These are phyloP conservation scores for Dendrobium officinale DNA, from an alignment of 106 monocot species.

Conservation along the genomic window DNA sequence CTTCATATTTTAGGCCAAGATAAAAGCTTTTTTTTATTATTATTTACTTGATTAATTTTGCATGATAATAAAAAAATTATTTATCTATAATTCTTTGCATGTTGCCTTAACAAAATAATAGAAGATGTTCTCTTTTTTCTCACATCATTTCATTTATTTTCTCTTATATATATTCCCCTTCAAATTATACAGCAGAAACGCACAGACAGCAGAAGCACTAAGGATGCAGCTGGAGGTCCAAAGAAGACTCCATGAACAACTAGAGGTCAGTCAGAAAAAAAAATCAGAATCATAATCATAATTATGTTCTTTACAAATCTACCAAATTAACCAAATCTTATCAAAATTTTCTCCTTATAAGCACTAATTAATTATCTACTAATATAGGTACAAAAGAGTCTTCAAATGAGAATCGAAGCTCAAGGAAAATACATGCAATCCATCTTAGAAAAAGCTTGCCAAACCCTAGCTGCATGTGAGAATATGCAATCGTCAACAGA, in stretches of 20 bases:
- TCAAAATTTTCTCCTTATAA: not conserved
- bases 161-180: not conserved
- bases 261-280: conserved; percentile 33
- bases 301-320: no score
- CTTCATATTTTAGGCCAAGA: no score
- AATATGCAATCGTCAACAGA: not conserved
- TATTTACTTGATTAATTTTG: no score
- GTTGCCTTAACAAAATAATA: no score
- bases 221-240: conserved; percentile 98
- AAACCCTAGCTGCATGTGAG: conserved; percentile 26
- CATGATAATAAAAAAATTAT: no score
- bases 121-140: no score
- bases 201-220: conserved; percentile 65
- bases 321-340: not conserved
- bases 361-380: not conserved
- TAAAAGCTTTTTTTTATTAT: no score
- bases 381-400: conserved; percentile 53
- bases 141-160: not conserved
- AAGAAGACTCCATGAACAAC: conserved; percentile 75
- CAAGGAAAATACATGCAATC: conserved; percentile 71
- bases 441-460: conserved; percentile 59
- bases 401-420: conserved; percentile 68
- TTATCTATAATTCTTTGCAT: no score
- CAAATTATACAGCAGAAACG: conserved; percentile 36
- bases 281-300: not conserved